Evolutionary conservation across 257 asterid genomes (phyloP), one percentile per base, ranked within the genome.

Genomic region (Nicotiana paniculata): DNA sequence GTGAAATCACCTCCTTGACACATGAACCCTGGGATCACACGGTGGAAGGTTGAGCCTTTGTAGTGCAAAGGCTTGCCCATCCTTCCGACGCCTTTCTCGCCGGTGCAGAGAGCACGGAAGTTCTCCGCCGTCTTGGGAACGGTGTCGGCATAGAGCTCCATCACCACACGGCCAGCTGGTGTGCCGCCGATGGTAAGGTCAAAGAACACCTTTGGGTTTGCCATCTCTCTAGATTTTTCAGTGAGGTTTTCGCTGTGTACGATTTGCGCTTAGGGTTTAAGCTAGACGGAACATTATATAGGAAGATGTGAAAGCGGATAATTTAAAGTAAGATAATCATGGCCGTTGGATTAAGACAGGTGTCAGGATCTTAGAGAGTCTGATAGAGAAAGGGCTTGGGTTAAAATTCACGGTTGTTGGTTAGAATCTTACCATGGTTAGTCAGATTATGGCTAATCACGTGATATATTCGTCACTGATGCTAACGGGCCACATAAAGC

Each of bases 1-100:
- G 94, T 92, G 92, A 92, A 92, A 46, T 92, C 95, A 12, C 97
- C 95, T 5, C 93, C 97, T 86, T 92, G 95, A 63, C 97, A 91
- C 95, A 92, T 92, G 92, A 92, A 92, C 16, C 86, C 87, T 35
- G 95, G 94, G 83, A 91, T 91, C 92, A 92, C 95, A 2, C 94
- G 93, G 89, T 91, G 97, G 92, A 91, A 92, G 3, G 77, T 0
- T 0, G 97, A 92, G 11, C 95, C 97, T 21, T 92, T 92, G 90
- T 82, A 89, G 93, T 92, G 95, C 83, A 91, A 93, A 1, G 97
- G 94, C 90, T 91, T 92, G 12, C 95, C 93, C 68, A 86, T 82
- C 78, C 32, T 86, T 8, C 95, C 97, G 17, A 0, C 39, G 26
- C 93, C 95, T 62, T 91, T 92, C 87, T 93, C 94, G 3, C 96